Conservation (phyloP, 164 flowering plant genomes). For the Magnolia changhungtana region DNA sequence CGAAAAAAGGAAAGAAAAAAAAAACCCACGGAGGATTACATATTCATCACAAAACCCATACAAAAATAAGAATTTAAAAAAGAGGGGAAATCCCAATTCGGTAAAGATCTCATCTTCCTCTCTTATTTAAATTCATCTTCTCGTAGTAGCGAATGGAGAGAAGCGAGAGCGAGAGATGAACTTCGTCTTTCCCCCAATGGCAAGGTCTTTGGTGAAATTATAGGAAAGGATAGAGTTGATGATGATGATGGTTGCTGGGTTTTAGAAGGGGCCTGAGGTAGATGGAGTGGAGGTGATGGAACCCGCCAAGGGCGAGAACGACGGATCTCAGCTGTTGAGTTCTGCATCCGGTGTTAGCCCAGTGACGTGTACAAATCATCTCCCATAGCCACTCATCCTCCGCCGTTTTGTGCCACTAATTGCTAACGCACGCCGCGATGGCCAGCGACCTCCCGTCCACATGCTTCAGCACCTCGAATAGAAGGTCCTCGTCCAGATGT, state of each 20-base stretch:
- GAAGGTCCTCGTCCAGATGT: slow-evolving; percentile 27
- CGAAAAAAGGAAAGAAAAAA: too few species aligned
- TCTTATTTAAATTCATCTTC: slow-evolving; percentile 60
- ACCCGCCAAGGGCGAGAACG: slow-evolving; percentile 87
- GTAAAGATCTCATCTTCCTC: not conserved
- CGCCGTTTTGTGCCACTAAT: too few species aligned
- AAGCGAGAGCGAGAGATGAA: slow-evolving; percentile 74
- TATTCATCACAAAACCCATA: too few species aligned
- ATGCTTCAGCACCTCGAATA: too few species aligned
- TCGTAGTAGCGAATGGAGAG: slow-evolving; percentile 73
- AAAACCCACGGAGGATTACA: not conserved
- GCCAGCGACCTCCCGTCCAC: too few species aligned
- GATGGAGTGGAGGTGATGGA: slow-evolving; percentile 53
- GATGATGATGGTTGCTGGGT: slow-evolving; percentile 25
- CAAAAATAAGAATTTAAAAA: not conserved
- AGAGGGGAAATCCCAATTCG: not conserved
- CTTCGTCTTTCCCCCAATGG: slow-evolving; percentile 87
- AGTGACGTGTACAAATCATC: too few species aligned
- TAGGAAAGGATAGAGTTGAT: not conserved
- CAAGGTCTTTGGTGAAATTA: slow-evolving; percentile 15
- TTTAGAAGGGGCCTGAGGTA: slow-evolving; percentile 36
- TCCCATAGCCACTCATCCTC: too few species aligned
- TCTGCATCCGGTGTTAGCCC: slow-evolving; percentile 33
- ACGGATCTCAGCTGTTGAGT: slow-evolving; percentile 72
- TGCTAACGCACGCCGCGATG: too few species aligned